Percentiles rank a stretch among this genome's conserved stretches.
Conservation (phyloP, 805 yeast species). For the Candida suzukii region DNA sequence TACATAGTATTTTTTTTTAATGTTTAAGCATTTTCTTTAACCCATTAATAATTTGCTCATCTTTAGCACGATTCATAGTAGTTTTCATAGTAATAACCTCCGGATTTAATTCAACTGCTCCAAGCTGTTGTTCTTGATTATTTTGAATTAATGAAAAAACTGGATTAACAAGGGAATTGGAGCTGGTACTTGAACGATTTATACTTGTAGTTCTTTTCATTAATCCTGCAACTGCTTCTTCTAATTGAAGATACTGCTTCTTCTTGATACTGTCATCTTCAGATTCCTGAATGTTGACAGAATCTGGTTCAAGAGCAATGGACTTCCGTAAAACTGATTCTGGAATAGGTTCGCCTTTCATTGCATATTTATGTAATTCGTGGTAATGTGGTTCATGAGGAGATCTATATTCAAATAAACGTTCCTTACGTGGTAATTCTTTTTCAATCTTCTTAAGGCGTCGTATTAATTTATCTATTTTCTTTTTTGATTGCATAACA, state of each 20-base stretch:
- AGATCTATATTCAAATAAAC: conserved; percentile 27
- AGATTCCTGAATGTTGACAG: no score
- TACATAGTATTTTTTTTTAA: not conserved
- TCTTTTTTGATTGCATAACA: conserved; percentile 9
- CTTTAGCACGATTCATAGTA: not conserved
- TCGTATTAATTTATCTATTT: conserved; percentile 16
- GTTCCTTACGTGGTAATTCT: conserved; percentile 27
- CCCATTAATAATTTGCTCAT: not conserved
- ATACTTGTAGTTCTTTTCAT: conserved; percentile 2
- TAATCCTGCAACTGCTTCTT: not conserved
- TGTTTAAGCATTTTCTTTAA: conserved; percentile 1
- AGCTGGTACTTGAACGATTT: not conserved
- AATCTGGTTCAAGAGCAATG: no score
- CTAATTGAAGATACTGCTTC: conserved; percentile 1
- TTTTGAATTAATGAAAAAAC: not conserved
- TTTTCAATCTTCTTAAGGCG: conserved; percentile 28
- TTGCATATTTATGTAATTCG: conserved; percentile 25
- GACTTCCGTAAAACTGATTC: conserved; percentile 1
- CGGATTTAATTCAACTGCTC: not conserved
- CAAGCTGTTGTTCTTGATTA: not conserved
- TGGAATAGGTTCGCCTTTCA: conserved; percentile 13
- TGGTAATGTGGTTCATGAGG: conserved; percentile 39
- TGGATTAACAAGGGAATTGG: not conserved
- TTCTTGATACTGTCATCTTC: not conserved
- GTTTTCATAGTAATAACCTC: not conserved